Evolutionary conservation across 1,284 basidiomycete genomes (phyloP).

Genomic region (Coniferiporia weirii): DNA sequence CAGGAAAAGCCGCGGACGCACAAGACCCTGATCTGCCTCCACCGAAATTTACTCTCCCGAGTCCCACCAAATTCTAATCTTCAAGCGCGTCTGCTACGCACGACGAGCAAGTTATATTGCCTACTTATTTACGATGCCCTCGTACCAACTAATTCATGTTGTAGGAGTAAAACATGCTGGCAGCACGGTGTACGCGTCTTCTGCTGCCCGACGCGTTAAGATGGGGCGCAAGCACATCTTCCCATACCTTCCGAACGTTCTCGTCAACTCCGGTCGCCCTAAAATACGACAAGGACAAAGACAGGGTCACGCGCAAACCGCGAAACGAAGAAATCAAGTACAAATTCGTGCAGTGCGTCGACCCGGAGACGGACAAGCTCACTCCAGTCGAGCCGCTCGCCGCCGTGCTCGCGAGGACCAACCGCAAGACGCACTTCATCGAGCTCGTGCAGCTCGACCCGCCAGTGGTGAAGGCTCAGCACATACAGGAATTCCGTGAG

Average conservation of each 20-base stretch:
- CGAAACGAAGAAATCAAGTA: slow-evolving; percentile 32
- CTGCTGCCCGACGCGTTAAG: neutral
- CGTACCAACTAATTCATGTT: neutral
- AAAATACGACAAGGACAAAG: neutral
- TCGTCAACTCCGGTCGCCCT: neutral
- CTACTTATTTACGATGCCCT: neutral
- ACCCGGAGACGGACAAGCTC: slow-evolving; percentile 42
- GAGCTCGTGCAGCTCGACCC: slow-evolving; percentile 45
- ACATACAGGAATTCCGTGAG: slow-evolving; percentile 35
- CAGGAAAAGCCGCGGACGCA: neutral
- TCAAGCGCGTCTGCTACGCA: neutral
- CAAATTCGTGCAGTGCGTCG: slow-evolving; percentile 42
- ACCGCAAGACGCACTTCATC: slow-evolving; percentile 39
- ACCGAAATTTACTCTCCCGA: neutral
- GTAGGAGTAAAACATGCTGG: neutral
- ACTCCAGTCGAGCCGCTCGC: slow-evolving; percentile 30
- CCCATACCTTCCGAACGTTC: neutral
- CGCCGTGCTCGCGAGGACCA: slow-evolving; percentile 36
- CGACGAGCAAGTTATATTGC: neutral
- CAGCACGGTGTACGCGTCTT: neutral
- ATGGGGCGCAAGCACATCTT: neutral
- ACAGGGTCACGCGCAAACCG: neutral
- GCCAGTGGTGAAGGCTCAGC: slow-evolving; percentile 49
- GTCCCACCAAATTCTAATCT: neutral
- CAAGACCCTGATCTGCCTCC: neutral